These are phyloP conservation scores for Fimicolochytrium jonesii DNA, from an alignment of 192 early-diverging fungal genomes.

Conservation along the genomic window DNA sequence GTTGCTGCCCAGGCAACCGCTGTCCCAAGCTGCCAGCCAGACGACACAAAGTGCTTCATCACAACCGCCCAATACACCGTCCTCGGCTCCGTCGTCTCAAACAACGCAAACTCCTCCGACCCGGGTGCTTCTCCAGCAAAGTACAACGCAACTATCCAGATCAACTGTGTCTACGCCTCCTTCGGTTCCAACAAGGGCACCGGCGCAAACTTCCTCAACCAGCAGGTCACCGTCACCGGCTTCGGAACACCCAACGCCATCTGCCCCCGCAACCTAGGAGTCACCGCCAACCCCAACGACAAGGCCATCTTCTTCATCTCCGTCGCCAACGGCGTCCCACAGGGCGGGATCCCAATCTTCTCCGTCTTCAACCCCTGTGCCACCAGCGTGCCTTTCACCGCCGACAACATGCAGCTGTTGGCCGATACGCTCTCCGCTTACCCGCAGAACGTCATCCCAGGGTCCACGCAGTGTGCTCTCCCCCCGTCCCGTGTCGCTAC, in stretches of 20 bases:
- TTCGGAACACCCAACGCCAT: neutral
- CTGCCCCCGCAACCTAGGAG: neutral
- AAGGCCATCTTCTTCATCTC: slow-evolving; percentile 3
- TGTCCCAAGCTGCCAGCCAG: too few relatives aligned
- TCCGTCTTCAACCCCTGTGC: slow-evolving; percentile 12
- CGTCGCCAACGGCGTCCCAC: neutral
- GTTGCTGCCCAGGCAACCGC: too few relatives aligned
- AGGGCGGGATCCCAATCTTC: slow-evolving; percentile 3
- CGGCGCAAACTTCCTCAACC: neutral
- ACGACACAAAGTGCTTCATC: slow-evolving; percentile 5
- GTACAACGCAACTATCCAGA: slow-evolving; percentile 8
- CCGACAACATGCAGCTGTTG: neutral
- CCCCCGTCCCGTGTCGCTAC: neutral
- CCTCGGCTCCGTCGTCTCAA: slow-evolving; percentile 11
- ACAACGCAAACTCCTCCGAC: neutral
- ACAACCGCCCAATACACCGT: slow-evolving; percentile 16
- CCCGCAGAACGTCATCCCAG: neutral
- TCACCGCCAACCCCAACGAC: neutral
- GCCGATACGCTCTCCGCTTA: neutral
- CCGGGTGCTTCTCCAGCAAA: neutral
- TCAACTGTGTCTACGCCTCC: slow-evolving; percentile 13
- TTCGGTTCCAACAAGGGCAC: neutral
- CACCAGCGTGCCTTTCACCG: neutral
- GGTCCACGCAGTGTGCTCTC: neutral
- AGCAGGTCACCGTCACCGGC: neutral